Base-by-base conservation (phyloP, 129 eudicot genomes). In the Chrysanthemum makinoi region DNA sequence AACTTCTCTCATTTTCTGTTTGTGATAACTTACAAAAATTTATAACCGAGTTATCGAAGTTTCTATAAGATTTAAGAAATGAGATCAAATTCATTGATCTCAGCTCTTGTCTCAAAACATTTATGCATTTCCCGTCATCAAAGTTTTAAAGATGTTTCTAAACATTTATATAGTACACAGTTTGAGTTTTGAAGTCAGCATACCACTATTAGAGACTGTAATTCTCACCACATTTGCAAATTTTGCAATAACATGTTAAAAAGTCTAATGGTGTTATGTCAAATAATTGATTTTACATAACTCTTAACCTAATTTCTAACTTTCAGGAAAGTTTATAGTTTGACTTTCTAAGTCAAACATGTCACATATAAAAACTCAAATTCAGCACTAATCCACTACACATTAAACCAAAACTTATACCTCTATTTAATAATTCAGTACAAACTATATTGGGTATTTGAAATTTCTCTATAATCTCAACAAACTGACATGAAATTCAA, bases 311-410 rank as follows among this genome's bases (percentile, higher is more conserved):
- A 43, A 57, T n/a, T 15, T 16, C 26, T 14, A 53, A 13, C 19
- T 35, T 35, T 6, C 43, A 35, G 8, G 6, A 39, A 20, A 24
- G 13, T 39, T 10, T 8, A 24, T 15, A 60, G 1, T 56, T 70
- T 70, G 60, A 48, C 61, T 72, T 49, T 28, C 10, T 30, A 72
- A 59, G 77, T 72, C 59, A 48, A 72, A 46, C 18, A 60, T 72
- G 26, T 48, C 48, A 46, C 13, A 49, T 47, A 24, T 47, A 6
- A 9, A 62, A 61, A 61, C 69, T 28, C 59, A n/a, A 7, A 2
- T 24, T 24, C 46, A 22, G 49, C 50, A 18, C 60, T 16, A 47
- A 2, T 60, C 49, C 62, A 0, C 43, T 35, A 35, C 7, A 58
- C 33, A 5, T 18, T 30, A 22, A 3, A 58, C 4, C 10, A 8